phyloP scores from a whole-genome alignment of 129 eudicot species.

The Oenanthe sinensis region DNA sequence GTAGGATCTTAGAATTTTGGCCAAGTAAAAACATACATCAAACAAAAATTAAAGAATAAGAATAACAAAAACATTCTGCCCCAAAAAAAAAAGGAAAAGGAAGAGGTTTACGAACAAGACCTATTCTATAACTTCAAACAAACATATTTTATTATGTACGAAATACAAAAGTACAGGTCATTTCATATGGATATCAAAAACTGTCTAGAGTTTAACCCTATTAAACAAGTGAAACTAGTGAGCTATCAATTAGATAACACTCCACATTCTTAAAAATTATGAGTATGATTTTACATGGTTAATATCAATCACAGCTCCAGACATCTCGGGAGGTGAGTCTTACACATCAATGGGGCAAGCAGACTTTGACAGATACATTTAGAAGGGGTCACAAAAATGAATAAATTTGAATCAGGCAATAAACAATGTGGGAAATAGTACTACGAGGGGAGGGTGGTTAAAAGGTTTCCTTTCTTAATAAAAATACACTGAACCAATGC shows the following conservation, averaged over 20 bases:
- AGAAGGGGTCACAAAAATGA: constrained; percentile 8
- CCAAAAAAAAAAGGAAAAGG: too few relatives aligned
- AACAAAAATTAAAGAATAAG: too few relatives aligned
- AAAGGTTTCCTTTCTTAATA: not conserved
- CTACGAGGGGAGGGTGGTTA: not conserved
- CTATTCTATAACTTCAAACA: not conserved
- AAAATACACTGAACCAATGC: not conserved
- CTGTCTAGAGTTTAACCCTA: not conserved
- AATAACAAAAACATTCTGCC: too few relatives aligned
- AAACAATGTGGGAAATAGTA: constrained; percentile 16
- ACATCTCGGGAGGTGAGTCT: not conserved
- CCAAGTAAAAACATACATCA: too few relatives aligned
- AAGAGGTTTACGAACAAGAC: not conserved
- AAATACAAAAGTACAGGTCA: not conserved
- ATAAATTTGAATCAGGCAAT: constrained; percentile 16
- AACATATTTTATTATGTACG: too few relatives aligned
- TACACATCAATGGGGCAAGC: not conserved
- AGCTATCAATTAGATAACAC: not conserved
- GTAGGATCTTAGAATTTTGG: too few relatives aligned
- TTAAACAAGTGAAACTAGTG: not conserved
- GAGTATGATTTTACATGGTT: not conserved
- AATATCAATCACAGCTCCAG: not conserved
- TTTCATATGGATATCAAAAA: not conserved
- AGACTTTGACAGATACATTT: not conserved
- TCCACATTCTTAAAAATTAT: constrained; percentile 1